Evolutionary conservation across 2,329 filamentous ascomycete species (phyloP).

Genomic region (Penicillium brevicompactum): DNA sequence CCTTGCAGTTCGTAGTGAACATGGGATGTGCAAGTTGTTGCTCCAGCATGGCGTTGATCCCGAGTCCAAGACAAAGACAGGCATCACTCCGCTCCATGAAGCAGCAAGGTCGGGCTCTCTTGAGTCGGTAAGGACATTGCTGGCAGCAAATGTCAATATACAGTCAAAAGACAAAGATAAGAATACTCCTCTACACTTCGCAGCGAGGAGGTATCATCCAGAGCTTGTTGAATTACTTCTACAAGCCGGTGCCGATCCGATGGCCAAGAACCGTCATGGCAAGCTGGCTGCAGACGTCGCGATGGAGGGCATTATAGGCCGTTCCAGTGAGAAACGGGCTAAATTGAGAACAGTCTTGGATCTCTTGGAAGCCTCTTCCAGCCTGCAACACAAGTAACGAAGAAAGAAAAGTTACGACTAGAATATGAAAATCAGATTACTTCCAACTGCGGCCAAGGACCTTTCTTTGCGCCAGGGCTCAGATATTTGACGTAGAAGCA

Average conservation of each 20-base stretch:
- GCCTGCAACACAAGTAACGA: too few relatives aligned
- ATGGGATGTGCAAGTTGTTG: neutral
- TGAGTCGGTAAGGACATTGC: neutral
- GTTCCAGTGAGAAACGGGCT: neutral
- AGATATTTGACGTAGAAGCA: neutral
- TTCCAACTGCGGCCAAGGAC: too few relatives aligned
- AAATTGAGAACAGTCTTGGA: neutral
- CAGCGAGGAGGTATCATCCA: neutral
- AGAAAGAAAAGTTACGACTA: too few relatives aligned
- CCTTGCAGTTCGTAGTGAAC: neutral
- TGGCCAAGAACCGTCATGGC: neutral
- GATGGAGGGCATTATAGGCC: neutral
- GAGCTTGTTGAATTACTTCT: slow-evolving; percentile 4
- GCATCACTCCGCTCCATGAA: slow-evolving; percentile 3
- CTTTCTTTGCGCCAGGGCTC: too few relatives aligned
- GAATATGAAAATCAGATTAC: too few relatives aligned
- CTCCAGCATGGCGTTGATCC: slow-evolving; percentile 6
- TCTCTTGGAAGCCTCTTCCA: neutral
- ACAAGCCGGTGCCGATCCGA: slow-evolving; percentile 1
- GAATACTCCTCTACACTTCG: slow-evolving; percentile 4
- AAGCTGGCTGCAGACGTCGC: neutral
- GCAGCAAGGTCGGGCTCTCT: neutral
- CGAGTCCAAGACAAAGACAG: neutral
- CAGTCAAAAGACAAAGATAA: neutral
- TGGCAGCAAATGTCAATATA: slow-evolving; percentile 1